A percentile compares a stretch with the other conserved stretches of the same genome.
These are phyloP conservation scores for Fraxinus paxiana DNA, from an alignment of 305 asterid genomes.

Conservation along the genomic window DNA sequence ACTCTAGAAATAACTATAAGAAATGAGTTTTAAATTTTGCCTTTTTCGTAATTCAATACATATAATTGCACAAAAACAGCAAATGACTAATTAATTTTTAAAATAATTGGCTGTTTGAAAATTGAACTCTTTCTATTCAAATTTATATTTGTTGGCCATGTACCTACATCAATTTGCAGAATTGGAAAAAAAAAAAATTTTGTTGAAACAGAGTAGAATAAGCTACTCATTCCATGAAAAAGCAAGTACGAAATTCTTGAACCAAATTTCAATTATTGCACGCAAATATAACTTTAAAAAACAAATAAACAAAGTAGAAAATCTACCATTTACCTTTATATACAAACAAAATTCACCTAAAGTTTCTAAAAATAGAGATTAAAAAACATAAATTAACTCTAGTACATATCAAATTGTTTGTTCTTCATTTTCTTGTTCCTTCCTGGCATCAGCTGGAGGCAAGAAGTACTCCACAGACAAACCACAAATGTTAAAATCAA, in stretches of 20 bases:
- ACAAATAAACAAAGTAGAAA: background rate
- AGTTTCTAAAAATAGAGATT: background rate
- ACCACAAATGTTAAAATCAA: conserved; percentile 72
- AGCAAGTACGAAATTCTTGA: background rate
- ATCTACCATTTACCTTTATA: background rate
- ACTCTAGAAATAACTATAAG: background rate
- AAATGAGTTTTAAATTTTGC: background rate
- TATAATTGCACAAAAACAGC: background rate
- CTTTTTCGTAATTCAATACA: background rate
- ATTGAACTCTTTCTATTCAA: background rate
- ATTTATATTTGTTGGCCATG: background rate
- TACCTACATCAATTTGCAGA: background rate
- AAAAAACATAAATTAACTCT: background rate
- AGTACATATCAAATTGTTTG: conserved; percentile 24
- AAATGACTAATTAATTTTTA: too few species aligned
- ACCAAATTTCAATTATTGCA: background rate
- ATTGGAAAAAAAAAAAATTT: background rate
- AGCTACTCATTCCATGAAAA: background rate
- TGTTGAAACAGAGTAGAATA: background rate
- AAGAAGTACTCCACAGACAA: conserved; percentile 58
- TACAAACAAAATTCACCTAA: background rate
- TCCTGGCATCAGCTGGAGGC: conserved; percentile 60
- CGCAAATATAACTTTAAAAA: background rate
- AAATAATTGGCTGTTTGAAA: background rate
- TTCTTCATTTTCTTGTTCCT: conserved; percentile 24